Evolutionary conservation across 2,329 filamentous ascomycete genomes (phyloP).

Genomic region (Venturia effusa): DNA sequence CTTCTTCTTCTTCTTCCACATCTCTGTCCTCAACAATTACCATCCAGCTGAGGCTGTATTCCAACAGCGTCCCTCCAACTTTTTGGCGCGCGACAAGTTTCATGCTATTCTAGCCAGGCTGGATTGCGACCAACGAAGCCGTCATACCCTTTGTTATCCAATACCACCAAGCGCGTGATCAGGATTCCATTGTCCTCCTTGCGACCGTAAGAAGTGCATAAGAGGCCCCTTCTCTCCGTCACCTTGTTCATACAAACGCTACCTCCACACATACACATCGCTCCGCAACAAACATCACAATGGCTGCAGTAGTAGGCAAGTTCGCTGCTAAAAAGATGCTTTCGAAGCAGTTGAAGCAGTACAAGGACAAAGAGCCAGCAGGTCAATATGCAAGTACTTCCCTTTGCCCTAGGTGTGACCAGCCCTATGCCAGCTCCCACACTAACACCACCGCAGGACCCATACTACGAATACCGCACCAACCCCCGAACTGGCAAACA

Average conservation of each 20-base stretch:
- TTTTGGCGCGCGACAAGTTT: not conserved
- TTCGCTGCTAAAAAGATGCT: conserved; percentile 40
- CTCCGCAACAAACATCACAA: conserved; percentile 16
- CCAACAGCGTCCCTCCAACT: not conserved
- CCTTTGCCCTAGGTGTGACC: no score
- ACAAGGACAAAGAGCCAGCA: conserved; percentile 31
- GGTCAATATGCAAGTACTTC: conserved; percentile 28
- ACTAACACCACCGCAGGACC: conserved; percentile 50
- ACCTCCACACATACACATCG: not conserved
- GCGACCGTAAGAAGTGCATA: not conserved
- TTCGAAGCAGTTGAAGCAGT: conserved; percentile 36
- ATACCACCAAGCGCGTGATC: not conserved
- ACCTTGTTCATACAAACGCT: not conserved
- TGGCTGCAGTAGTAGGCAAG: conserved; percentile 36
- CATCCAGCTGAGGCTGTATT: not conserved
- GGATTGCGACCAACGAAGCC: not conserved
- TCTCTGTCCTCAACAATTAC: not conserved
- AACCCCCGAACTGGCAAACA: conserved; percentile 63
- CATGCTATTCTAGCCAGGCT: not conserved
- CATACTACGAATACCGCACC: conserved; percentile 75
- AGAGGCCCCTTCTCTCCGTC: not conserved
- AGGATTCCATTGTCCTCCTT: not conserved
- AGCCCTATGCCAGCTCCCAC: not conserved
- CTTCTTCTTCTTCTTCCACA: not conserved
- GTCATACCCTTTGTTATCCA: not conserved